Evolutionary conservation across 345 rosid genomes (phyloP), one percentile per base, ranked within the genome.

Genomic region (Hibiscus trionum): DNA sequence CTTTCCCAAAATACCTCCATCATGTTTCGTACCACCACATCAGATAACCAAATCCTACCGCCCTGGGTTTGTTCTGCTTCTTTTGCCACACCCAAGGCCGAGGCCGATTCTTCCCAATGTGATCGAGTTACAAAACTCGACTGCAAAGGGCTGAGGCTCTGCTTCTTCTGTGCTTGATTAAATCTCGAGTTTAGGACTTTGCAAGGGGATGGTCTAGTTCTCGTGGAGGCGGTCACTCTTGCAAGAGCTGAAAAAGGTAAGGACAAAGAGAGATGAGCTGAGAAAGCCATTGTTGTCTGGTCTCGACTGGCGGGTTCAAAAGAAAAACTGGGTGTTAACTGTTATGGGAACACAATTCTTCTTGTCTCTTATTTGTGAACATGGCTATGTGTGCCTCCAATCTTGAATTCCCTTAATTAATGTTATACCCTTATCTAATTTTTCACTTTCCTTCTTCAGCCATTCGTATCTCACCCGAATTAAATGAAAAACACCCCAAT

Each of bases 21-120:
- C 75, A 73, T 80, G 65, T 84, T 82, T 81, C 80, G 83, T 77
- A 90, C 94, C 84, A 80, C 81, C 77, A 92, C 97, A 77, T 88
- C 91, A 14, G 97, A 90, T 9, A 87, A 76, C 76, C 85, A 58
- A 60, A 90, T 89, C 82, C 86, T 86, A 69, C 83, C 72, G 4
- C 35, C 35, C 61, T 44, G 59, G 53, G 79, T 47, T 75, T 76
- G 16, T 33, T 39, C 62, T 50, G 77, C 70, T 11, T 74, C 72
- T 21, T 46, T 58, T 24, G 75, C 77, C n/a, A n/a, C 56, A 60
- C 81, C n/a, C n/a, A n/a, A n/a, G n/a, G n/a, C n/a, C n/a, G n/a
- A 31, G 7, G 68, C 65, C 0, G 75, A 11, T 4, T 73, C 15
- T 57, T 74, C 71, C 73, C 72, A 71, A 29, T 60, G 67, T 57